Evolutionary conservation across 331 rosid species (phyloP).

Genomic region (Malus hybrid): DNA sequence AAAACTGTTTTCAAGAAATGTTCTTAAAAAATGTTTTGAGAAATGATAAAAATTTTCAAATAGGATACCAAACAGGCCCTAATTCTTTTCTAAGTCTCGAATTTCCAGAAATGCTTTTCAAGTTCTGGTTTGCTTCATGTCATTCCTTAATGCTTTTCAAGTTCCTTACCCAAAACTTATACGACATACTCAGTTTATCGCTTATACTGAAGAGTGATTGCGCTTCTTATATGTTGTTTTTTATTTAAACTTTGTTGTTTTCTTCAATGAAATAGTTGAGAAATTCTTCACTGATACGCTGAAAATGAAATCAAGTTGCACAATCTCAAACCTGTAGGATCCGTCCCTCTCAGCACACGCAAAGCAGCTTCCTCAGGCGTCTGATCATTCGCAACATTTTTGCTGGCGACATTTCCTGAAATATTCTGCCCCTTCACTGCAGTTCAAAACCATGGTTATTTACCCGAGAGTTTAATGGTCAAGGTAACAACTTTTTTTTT

Average conservation of each 20-base stretch:
- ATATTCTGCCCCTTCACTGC: conserved; percentile 15
- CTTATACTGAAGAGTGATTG: background rate
- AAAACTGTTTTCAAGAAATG: too few species aligned
- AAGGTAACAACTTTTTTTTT: background rate
- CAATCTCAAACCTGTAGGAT: conserved; percentile 3
- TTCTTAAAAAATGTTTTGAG: too few species aligned
- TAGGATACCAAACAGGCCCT: too few species aligned
- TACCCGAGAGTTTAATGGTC: background rate
- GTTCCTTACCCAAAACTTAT: background rate
- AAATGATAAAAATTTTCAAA: too few species aligned
- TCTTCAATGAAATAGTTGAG: background rate
- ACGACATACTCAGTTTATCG: background rate
- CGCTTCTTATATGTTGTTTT: background rate
- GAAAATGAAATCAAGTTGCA: background rate
- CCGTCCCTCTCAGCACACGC: background rate
- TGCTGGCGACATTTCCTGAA: background rate
- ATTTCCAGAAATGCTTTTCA: background rate
- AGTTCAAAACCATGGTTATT: background rate
- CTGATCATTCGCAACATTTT: conserved; percentile 1
- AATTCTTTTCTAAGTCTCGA: background rate
- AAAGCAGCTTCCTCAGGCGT: conserved; percentile 3
- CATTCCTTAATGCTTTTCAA: background rate
- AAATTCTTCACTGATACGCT: background rate
- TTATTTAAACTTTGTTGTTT: background rate
- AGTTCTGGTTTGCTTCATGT: background rate